Evolutionary conservation across 805 yeast genomes (phyloP).

Genomic region (Limtongia smithiae): DNA sequence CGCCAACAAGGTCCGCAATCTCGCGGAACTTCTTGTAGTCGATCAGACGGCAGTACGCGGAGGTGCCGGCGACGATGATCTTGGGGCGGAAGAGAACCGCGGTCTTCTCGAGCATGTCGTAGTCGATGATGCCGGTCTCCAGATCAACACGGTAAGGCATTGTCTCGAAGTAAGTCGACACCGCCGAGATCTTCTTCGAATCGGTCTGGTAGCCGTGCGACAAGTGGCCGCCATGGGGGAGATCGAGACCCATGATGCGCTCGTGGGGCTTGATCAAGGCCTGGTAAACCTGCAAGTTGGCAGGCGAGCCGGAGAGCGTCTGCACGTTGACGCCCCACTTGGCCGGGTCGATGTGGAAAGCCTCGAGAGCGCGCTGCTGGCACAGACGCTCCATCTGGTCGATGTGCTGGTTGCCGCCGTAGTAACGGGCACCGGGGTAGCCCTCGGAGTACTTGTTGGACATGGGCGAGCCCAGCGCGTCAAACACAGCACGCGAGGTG

Average conservation of each 20-base stretch:
- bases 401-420: conserved; percentile 97
- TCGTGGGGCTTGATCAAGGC: conserved; percentile 94
- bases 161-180: conserved; percentile 94
- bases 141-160: conserved; percentile 96
- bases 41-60: conserved; percentile 94
- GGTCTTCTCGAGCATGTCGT: conserved; percentile 87
- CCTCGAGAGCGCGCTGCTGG: conserved; percentile 90
- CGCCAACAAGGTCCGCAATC: conserved; percentile 96
- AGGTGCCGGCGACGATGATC: conserved; percentile 94
- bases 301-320: conserved; percentile 95
- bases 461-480: conserved; percentile 96
- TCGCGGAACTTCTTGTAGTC: conserved; percentile 96
- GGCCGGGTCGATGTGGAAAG: conserved; percentile 73
- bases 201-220: conserved; percentile 98
- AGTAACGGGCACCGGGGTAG: conserved; percentile 98
- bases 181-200: conserved; percentile 87
- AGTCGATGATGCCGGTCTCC: conserved; percentile 91
- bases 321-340: conserved; percentile 99
- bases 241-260: conserved; percentile 94
- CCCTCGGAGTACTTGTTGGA: conserved; percentile 98
- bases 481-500: conserved; percentile 93
- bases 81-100: conserved; percentile 94
- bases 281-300: conserved; percentile 93
- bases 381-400: conserved; percentile 91
- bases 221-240: conserved; percentile 98